Evolutionary conservation across 208 protist species (phyloP).

Genomic region (Wallacemonas collosoma): DNA sequence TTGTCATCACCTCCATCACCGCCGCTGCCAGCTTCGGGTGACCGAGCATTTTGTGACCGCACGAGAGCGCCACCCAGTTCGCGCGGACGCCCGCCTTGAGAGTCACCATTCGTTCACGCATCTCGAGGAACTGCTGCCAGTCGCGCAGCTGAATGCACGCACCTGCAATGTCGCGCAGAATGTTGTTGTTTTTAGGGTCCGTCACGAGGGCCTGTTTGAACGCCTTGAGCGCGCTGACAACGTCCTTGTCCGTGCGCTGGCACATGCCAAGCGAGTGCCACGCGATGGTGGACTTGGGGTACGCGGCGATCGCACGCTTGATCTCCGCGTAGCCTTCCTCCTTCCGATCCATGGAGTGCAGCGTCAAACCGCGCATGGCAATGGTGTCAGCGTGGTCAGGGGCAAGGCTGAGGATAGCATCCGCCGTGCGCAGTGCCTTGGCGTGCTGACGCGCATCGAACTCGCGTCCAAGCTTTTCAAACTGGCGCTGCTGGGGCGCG

Average conservation of each 20-base stretch:
- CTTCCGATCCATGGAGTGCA: conserved; percentile 72
- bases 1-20: conserved; percentile 78
- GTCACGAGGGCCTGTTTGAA: conserved; percentile 84
- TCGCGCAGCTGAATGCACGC: conserved; percentile 94
- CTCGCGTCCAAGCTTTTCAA: conserved; percentile 78
- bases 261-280: conserved; percentile 96
- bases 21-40: conserved; percentile 68
- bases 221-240: conserved; percentile 90
- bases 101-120: conserved; percentile 86
- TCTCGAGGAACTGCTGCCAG: conserved; percentile 88
- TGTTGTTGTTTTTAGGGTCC: conserved; percentile 82
- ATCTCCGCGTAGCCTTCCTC: conserved; percentile 71
- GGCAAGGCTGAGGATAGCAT: conserved; percentile 61
- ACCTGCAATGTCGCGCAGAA: conserved; percentile 89
- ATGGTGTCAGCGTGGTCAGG: conserved; percentile 84
- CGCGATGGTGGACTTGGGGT: conserved; percentile 77
- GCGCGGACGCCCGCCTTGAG: conserved; percentile 83
- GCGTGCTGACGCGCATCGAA: conserved; percentile 81
- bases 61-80: conserved; percentile 88
- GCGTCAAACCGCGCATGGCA: conserved; percentile 76
- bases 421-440: conserved; percentile 78
- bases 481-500: conserved; percentile 60
- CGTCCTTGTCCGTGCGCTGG: conserved; percentile 91
- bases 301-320: conserved; percentile 53
- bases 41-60: conserved; percentile 77